Conservation (phyloP, 768 basidiomycete genomes). For the Mycena venus region DNA sequence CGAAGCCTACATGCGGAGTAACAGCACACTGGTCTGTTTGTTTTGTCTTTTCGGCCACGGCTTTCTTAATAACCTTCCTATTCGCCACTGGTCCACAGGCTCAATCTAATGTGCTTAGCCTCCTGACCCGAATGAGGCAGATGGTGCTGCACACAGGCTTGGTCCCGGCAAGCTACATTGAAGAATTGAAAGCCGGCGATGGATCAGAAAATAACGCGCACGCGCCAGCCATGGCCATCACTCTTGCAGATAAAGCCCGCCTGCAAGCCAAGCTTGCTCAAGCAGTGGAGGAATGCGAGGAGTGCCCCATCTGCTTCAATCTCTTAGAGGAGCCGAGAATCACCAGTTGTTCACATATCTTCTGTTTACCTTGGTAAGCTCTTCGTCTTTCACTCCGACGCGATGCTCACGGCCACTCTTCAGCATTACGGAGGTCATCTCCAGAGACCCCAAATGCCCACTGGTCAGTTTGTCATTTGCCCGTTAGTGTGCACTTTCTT, state of each 20-base stretch:
- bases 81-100: conserved; percentile 54
- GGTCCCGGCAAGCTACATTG: conserved; percentile 78
- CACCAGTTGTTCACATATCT: conserved; percentile 79
- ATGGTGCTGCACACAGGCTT: conserved; percentile 84
- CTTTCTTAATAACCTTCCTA: neutral
- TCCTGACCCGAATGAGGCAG: conserved; percentile 91
- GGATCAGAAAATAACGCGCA: conserved; percentile 46
- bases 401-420: neutral
- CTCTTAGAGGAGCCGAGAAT: conserved; percentile 76
- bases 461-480: conserved; percentile 63
- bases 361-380: conserved; percentile 77
- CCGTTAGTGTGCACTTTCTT: neutral
- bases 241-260: conserved; percentile 64
- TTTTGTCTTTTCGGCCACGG: neutral
- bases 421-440: conserved; percentile 79
- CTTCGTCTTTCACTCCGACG: neutral
- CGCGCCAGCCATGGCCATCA: conserved; percentile 53
- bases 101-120: conserved; percentile 78
- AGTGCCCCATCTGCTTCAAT: conserved; percentile 84
- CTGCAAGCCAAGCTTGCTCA: conserved; percentile 72
- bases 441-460: conserved; percentile 83
- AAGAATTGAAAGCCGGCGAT: conserved; percentile 65
- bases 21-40: conserved; percentile 58
- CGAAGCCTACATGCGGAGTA: conserved; percentile 63
- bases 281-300: conserved; percentile 85